Evolutionary conservation across 768 basidiomycete genomes (phyloP), one percentile per base, ranked within the genome.

Genomic region (Rhizopogon vinicolor): DNA sequence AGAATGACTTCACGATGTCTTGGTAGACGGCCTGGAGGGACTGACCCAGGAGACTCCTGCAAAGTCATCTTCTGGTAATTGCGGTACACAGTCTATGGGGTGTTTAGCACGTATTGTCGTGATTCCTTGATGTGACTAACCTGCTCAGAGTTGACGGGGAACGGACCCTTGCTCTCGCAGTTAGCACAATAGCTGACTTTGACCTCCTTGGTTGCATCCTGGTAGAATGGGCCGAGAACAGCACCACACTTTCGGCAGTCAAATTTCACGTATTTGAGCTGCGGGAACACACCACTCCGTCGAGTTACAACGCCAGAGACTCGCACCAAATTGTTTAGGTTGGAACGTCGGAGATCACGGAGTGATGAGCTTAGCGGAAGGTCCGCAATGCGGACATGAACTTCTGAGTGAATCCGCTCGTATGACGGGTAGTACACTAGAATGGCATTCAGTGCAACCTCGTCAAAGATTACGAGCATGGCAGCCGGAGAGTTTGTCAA

Each of bases 41-140:
- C 97, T 3, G 92, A 93, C 3, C 97, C 97, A 10, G 97, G 97
- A 7, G 93, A 95, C 68, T 99, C 97, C 68, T 99, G 97, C 42
- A 99, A 72, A 6, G 95, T 98, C 93, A 98, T 91, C 72, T 93
- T 96, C 71, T 99, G 97, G 68, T 97, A 98, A 70, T 99, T 99
- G 53, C 97, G 83, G 70, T 98, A 99, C 2, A 99, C 86, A 1
- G 97, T 99, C 92, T 98, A 58, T 3, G 55, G n/a, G 7, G 52
- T 16, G 12, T 12, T 57, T 29, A 58, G 44, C 6, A 33, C 41
- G 12, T 12, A 39, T 31, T 14, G 14, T 22, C 28, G 56, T 52
- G 7, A 22, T 41, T 7, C 29, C 22, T 19, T 7, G 16, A n/a
- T 14, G 39, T 44, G 4, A 69, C 77, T 39, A 56, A 91, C 93